These are phyloP conservation scores for Saccharomycopsis malanga DNA, from an alignment of 805 yeast genomes.

Conservation along the genomic window DNA sequence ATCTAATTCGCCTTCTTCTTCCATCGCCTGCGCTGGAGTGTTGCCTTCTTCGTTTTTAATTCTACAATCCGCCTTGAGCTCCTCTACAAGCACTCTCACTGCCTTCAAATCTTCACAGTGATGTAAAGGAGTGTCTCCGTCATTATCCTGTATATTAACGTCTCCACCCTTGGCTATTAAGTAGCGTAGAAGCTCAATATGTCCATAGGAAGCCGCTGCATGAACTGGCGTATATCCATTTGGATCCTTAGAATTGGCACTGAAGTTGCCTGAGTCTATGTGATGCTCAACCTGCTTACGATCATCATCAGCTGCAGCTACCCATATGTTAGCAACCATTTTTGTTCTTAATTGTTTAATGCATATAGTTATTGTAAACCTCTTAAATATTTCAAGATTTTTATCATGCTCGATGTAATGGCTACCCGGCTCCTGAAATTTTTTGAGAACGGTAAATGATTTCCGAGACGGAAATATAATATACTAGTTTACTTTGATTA, in stretches of 20 bases:
- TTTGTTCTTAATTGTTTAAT: no score
- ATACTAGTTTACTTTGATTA: no score
- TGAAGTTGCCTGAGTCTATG: slow-evolving; percentile 43
- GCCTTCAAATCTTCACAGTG: slow-evolving; percentile 67
- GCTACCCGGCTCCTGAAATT: no score
- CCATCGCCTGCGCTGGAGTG: slow-evolving; percentile 52
- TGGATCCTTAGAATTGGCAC: slow-evolving; percentile 74
- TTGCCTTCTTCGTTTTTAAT: slow-evolving; percentile 65
- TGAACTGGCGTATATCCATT: slow-evolving; percentile 96
- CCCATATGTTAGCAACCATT: slow-evolving; percentile 67
- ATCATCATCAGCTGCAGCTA: slow-evolving; percentile 87
- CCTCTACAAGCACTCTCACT: slow-evolving; percentile 62
- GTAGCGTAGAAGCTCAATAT: slow-evolving; percentile 54
- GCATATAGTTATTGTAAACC: no score
- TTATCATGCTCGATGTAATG: no score
- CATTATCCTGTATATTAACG: slow-evolving; percentile 72
- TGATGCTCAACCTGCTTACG: slow-evolving; percentile 47
- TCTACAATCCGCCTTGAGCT: slow-evolving; percentile 58
- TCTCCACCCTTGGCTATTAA: slow-evolving; percentile 63
- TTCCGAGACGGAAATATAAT: no score
- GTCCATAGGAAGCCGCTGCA: slow-evolving; percentile 95
- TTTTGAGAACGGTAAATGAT: no score
- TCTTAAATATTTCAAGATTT: no score
- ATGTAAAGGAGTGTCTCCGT: slow-evolving; percentile 94
- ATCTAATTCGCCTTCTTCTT: slow-evolving; percentile 76